phyloP scores from a whole-genome alignment of 805 yeast species.

The Candida chilensis region DNA sequence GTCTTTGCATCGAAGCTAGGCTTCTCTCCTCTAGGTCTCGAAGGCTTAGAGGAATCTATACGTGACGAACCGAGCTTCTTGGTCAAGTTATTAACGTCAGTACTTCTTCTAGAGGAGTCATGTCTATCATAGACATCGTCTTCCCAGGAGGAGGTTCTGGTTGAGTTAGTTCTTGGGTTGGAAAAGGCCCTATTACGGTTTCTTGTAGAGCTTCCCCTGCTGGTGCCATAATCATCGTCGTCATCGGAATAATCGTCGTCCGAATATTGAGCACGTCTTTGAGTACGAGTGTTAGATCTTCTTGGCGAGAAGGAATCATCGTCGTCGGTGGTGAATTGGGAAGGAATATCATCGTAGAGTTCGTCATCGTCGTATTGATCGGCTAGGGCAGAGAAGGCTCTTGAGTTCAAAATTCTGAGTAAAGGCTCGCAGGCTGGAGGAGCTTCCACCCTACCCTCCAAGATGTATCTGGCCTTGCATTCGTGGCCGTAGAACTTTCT shows the following conservation, averaged over 20 bases:
- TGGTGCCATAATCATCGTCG: slow-evolving; percentile 23
- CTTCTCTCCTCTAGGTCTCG: slow-evolving; percentile 31
- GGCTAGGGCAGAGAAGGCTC: slow-evolving; percentile 58
- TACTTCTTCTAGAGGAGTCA: slow-evolving; percentile 12
- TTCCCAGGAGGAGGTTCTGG: slow-evolving; percentile 57
- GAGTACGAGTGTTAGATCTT: slow-evolving; percentile 9
- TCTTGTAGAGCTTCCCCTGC: slow-evolving; percentile 10
- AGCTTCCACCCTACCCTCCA: slow-evolving; percentile 82
- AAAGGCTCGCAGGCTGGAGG: slow-evolving; percentile 88
- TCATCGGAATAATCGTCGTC: slow-evolving; percentile 28
- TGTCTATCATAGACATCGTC: slow-evolving; percentile 72
- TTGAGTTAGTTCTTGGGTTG: slow-evolving; percentile 1
- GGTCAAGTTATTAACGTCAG: slow-evolving; percentile 23
- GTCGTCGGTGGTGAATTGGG: slow-evolving; percentile 52
- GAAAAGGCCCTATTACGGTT: slow-evolving; percentile 5
- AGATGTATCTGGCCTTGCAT: slow-evolving; percentile 81
- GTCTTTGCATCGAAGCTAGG: slow-evolving; percentile 26
- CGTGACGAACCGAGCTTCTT: slow-evolving; percentile 23
- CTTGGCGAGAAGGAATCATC: slow-evolving; percentile 33
- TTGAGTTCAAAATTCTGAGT: slow-evolving; percentile 76
- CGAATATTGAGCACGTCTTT: too few species aligned
- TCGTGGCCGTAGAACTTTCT: slow-evolving; percentile 86
- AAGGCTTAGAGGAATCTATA: slow-evolving; percentile 13
- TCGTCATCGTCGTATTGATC: slow-evolving; percentile 51
- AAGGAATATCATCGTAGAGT: slow-evolving; percentile 70